Evolutionary conservation across 257 asterid genomes (phyloP), one percentile per base, ranked within the genome.

Genomic region (Solanum rostratum): DNA sequence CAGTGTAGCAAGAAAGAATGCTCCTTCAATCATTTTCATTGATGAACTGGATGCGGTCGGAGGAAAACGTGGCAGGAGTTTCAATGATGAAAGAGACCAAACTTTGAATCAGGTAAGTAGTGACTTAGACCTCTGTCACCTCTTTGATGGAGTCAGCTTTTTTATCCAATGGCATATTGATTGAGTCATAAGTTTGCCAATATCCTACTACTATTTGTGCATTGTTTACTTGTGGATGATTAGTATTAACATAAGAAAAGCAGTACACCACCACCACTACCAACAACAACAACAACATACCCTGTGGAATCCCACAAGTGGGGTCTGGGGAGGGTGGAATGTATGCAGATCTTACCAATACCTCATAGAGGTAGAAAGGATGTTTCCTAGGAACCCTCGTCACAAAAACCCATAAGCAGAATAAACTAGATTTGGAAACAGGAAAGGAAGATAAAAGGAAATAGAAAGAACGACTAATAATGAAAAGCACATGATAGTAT

Each of bases 21-120:
- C 98, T 60, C 99, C 99, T 10, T 95, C 99, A 18, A 97, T 97
- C 87, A 90, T 97, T 78, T 97, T 94, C 92, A 94, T 97, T 14
- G 98, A 97, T 79, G 99, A 97, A 86, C 98, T 97, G 53, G 99
- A 97, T 86, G 98, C 99, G 4, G 99, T 97, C 39, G 99, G 99
- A 65, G 98, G 98, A 84, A 97, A 90, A 86, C 99, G 98, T 18
- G 98, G 98, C 55, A 89, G 95, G 87, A 95, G 99, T 91, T 97
- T 97, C 90, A 97, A 95, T 88, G 99, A 97, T 59, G 99, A 95
- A 90, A 91, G 99, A 87, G 99, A 95, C 88, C 99, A 95, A 87
- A 95, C 98, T 70, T 85, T 97, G 86, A 97, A 97, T 89, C 99
- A 95, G 98, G 98, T 97, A 83, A 49, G 6, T 9, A 29, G n/a